phyloP scores from a whole-genome alignment of 179 eudicot species.

The Silene coronaria region DNA sequence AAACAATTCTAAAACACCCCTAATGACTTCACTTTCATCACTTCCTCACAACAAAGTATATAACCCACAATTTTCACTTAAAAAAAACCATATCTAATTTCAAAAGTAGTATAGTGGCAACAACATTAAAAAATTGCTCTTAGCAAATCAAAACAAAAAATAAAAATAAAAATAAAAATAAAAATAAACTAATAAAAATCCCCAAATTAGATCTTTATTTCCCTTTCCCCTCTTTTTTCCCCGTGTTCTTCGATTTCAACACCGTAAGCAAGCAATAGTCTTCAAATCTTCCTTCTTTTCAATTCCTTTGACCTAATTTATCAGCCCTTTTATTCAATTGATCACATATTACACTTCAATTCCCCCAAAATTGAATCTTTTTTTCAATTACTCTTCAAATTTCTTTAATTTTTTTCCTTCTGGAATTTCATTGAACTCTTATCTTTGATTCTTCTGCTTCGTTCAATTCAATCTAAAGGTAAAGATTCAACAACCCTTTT shows the following conservation, averaged over 20 bases:
- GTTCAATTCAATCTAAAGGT: not conserved
- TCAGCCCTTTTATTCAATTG: not conserved
- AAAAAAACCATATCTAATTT: too few species aligned
- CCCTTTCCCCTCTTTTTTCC: not conserved
- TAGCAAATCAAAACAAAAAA: not conserved
- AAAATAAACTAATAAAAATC: not conserved
- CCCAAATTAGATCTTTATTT: conserved; percentile 13
- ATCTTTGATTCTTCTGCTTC: not conserved
- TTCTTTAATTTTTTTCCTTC: not conserved
- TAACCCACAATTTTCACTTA: too few species aligned
- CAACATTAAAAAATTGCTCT: too few species aligned
- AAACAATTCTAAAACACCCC: too few species aligned
- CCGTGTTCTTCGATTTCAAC: conserved; percentile 26
- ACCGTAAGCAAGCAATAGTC: conserved; percentile 15
- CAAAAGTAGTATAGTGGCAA: too few species aligned
- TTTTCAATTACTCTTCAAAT: not conserved
- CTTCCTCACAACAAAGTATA: too few species aligned
- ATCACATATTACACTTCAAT: not conserved
- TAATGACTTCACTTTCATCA: too few species aligned
- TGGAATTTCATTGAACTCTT: not conserved
- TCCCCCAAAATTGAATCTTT: not conserved
- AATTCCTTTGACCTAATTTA: not conserved
- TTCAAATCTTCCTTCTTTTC: conserved; percentile 6
- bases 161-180: not conserved
- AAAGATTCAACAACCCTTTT: not conserved